phyloP scores from a whole-genome alignment of 352 stramenopile genomes.

The Elongisporangium undulatum region DNA sequence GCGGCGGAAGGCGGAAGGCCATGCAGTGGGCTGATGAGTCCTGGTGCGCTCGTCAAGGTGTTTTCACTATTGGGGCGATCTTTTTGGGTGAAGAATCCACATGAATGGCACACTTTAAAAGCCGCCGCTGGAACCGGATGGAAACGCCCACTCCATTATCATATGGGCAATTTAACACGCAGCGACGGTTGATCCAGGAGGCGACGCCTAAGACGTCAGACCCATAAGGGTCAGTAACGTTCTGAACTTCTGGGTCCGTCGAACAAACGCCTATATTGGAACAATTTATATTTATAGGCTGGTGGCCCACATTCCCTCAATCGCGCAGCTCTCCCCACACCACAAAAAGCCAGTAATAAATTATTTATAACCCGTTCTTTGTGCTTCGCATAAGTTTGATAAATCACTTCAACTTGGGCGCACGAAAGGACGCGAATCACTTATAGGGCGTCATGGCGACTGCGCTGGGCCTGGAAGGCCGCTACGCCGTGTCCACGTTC shows the following conservation, averaged over 20 bases:
- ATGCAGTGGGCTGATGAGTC: constrained; percentile 6
- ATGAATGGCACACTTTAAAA: background rate
- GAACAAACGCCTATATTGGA: background rate
- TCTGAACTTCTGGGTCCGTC: background rate
- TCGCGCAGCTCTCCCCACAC: background rate
- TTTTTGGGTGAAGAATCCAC: background rate
- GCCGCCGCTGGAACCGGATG: background rate
- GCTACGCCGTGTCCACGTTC: constrained; percentile 34
- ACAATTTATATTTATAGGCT: background rate
- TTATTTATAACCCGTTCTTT: too few relatives aligned
- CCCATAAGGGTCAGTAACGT: background rate
- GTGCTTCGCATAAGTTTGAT: background rate
- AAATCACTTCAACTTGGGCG: background rate
- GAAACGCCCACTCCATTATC: background rate
- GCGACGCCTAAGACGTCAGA: background rate
- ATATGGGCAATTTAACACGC: background rate
- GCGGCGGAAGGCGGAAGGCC: constrained; percentile 2
- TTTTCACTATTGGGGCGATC: background rate
- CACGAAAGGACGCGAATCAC: background rate
- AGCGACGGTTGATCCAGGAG: background rate
- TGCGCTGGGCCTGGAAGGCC: constrained; percentile 27
- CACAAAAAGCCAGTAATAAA: background rate
- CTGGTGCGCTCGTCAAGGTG: background rate
- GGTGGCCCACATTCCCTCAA: background rate
- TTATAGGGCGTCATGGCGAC: constrained; percentile 3